phyloP scores from a whole-genome alignment of 75 land plant species.

The Gnetum montanum region DNA sequence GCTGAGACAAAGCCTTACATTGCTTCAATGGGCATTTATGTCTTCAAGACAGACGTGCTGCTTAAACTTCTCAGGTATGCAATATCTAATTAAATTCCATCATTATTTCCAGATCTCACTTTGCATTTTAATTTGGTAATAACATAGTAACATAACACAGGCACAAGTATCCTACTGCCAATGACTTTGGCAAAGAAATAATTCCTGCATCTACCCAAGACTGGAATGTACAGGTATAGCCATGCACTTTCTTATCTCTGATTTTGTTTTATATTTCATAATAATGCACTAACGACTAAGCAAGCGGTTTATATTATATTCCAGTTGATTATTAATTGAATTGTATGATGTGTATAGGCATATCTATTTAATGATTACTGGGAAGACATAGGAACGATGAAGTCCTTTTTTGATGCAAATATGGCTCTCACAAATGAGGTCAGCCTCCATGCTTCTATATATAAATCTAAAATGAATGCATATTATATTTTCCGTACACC shows the following conservation, averaged over 20 bases:
- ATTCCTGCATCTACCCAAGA: conserved; percentile 40
- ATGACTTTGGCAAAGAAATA: conserved; percentile 53
- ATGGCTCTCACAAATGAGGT: conserved; percentile 47
- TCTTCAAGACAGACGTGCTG: conserved; percentile 65
- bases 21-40: conserved; percentile 96
- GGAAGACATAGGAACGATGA: conserved; percentile 61
- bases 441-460: too few relatives aligned
- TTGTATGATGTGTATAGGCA: conserved; percentile 35
- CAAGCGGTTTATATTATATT: too few relatives aligned
- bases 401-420: conserved; percentile 57
- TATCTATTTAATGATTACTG: conserved; percentile 50
- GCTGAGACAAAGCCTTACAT: conserved; percentile 65
- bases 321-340: conserved; percentile 3
- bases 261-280: too few relatives aligned
- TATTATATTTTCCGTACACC: too few relatives aligned
- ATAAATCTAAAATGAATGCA: too few relatives aligned
- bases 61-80: conserved; percentile 58
- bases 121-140: too few relatives aligned
- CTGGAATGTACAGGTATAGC: conserved; percentile 39
- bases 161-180: conserved; percentile 38
- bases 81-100: background rate
- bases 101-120: background rate
- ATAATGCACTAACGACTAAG: too few relatives aligned
- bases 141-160: too few relatives aligned
- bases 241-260: background rate